Conservation (phyloP, 441 rosid species). For the Biscutella auriculata region DNA sequence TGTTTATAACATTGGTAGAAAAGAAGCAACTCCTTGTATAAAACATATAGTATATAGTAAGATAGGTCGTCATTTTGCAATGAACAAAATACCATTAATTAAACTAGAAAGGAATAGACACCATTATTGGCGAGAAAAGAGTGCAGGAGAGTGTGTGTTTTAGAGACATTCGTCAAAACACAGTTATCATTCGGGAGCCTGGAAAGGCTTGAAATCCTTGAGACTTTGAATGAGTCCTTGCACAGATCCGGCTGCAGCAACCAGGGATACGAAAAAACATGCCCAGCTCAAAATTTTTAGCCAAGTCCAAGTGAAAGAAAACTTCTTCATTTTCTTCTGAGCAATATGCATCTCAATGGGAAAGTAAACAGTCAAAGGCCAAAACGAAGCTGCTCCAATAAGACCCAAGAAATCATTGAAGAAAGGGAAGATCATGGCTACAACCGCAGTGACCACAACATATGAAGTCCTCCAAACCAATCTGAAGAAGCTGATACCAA, state of each 20-base stretch:
- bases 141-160: background rate
- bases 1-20: no score
- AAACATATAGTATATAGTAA: no score
- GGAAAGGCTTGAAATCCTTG: constrained; percentile 58
- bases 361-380: constrained; percentile 80
- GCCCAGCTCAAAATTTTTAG: constrained; percentile 45
- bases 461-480: no score
- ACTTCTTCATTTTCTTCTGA: constrained; percentile 34
- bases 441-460: no score
- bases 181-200: constrained; percentile 22
- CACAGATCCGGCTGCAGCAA: constrained; percentile 64
- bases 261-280: constrained; percentile 46
- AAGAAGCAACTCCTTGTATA: no score
- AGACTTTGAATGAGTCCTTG: constrained; percentile 56
- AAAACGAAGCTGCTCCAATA: no score
- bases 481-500: no score
- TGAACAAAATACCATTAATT: background rate
- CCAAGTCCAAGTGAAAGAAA: constrained; percentile 56
- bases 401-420: no score
- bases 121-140: constrained; percentile 2
- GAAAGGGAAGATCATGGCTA: no score
- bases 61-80: background rate
- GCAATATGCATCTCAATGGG: constrained; percentile 82
- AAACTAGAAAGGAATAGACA: constrained; percentile 8
- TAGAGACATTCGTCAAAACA: background rate